A percentile compares a stretch with the other conserved stretches of the same genome.
These are phyloP conservation scores for Penicillium sp. DNA, from an alignment of 2,329 filamentous ascomycete species.

Conservation along the genomic window DNA sequence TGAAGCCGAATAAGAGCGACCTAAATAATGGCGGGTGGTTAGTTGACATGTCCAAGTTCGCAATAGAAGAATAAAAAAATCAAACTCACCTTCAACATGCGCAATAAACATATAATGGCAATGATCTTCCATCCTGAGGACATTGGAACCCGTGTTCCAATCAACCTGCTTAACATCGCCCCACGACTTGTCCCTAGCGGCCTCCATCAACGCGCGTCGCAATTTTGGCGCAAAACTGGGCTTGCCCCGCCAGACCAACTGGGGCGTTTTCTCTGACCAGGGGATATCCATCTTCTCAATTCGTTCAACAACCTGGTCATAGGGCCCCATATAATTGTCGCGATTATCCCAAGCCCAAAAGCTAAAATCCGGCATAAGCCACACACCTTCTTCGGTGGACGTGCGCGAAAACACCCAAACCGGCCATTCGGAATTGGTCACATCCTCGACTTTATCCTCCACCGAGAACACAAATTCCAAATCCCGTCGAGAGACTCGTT, in stretches of 20 bases:
- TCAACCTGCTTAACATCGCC: slow-evolving; percentile 47
- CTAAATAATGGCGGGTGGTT: slow-evolving; percentile 12
- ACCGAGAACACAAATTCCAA: slow-evolving; percentile 51
- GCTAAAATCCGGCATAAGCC: slow-evolving; percentile 56
- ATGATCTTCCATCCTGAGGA: slow-evolving; percentile 53
- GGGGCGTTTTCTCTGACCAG: slow-evolving; percentile 40
- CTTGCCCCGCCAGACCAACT: slow-evolving; percentile 53
- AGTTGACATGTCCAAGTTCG: not conserved
- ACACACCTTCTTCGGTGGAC: slow-evolving; percentile 43
- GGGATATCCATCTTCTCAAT: slow-evolving; percentile 30
- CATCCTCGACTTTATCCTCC: slow-evolving; percentile 47
- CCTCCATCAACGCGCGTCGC: slow-evolving; percentile 42
- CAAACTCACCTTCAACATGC: slow-evolving; percentile 52
- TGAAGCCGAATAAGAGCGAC: slow-evolving; percentile 50
- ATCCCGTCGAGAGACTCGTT: slow-evolving; percentile 38
- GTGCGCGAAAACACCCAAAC: slow-evolving; percentile 48
- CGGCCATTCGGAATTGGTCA: slow-evolving; percentile 35
- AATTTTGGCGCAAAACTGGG: slow-evolving; percentile 44
- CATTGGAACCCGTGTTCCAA: slow-evolving; percentile 43
- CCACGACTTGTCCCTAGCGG: slow-evolving; percentile 45
- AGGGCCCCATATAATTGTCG: slow-evolving; percentile 37
- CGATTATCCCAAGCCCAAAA: slow-evolving; percentile 52
- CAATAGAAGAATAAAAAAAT: not conserved
- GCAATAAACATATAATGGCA: slow-evolving; percentile 55
- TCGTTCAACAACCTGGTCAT: slow-evolving; percentile 37